Evolutionary conservation across 2,329 filamentous ascomycete species (phyloP).

Genomic region (Capronia epimyces): DNA sequence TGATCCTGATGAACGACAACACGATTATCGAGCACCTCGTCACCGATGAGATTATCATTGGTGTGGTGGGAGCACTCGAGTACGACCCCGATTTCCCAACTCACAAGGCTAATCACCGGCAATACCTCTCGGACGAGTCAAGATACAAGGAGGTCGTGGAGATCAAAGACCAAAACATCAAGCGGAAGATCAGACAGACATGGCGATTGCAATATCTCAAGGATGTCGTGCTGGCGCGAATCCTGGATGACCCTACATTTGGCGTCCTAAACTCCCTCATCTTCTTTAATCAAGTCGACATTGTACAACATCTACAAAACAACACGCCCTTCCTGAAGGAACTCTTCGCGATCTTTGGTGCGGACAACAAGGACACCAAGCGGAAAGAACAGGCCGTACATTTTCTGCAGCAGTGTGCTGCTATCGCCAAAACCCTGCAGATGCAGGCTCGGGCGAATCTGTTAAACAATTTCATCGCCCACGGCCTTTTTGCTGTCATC

Average conservation of each 20-base stretch:
- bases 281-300: conserved; percentile 98
- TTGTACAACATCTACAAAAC: conserved; percentile 86
- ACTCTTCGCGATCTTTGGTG: conserved; percentile 77
- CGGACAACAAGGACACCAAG: conserved; percentile 57
- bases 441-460: conserved; percentile 71
- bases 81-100: conserved; percentile 97
- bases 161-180: conserved; percentile 75
- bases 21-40: conserved; percentile 91
- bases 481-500: conserved; percentile 83
- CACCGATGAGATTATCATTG: conserved; percentile 79
- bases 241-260: conserved; percentile 95
- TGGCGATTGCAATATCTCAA: conserved; percentile 95
- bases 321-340: conserved; percentile 75
- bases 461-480: conserved; percentile 82
- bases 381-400: conserved; percentile 90
- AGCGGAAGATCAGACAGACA: conserved; percentile 90
- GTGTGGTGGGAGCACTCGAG: conserved; percentile 90
- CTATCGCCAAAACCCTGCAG: conserved; percentile 90
- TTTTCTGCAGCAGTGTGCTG: conserved; percentile 94
- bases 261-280: conserved; percentile 96
- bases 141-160: conserved; percentile 94
- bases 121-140: conserved; percentile 81
- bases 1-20: conserved; percentile 91
- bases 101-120: conserved; percentile 94
- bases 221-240: conserved; percentile 93